Percentiles rank a stretch among this genome's conserved stretches.
Evolutionary conservation across 257 asterid species (phyloP).

Genomic region (Galeopsis tetrahit): DNA sequence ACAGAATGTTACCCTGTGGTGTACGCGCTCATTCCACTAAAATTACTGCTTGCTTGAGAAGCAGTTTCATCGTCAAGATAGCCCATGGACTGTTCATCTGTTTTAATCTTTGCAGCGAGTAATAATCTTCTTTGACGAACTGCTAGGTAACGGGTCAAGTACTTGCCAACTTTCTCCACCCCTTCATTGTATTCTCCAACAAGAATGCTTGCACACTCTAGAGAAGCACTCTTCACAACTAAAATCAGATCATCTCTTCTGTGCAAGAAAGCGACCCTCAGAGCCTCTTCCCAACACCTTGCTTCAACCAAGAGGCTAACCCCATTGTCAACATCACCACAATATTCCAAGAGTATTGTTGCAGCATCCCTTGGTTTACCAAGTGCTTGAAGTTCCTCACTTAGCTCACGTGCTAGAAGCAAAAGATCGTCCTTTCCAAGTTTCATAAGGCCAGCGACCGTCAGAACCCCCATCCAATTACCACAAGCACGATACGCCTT

Average conservation of each 20-base stretch:
- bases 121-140: conserved; percentile 90
- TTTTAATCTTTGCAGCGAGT: conserved; percentile 86
- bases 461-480: conserved; percentile 86
- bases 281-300: conserved; percentile 96
- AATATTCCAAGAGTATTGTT: conserved; percentile 80
- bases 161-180: conserved; percentile 90
- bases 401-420: conserved; percentile 84
- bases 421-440: conserved; percentile 68
- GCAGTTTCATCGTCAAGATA: conserved; percentile 88
- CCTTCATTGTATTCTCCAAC: conserved; percentile 80
- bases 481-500: conserved; percentile 89
- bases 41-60: conserved; percentile 90
- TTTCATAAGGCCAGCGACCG: conserved; percentile 85
- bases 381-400: conserved; percentile 90
- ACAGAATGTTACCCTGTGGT: conserved; percentile 73
- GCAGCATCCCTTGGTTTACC: conserved; percentile 97
- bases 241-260: conserved; percentile 69
- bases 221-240: conserved; percentile 72
- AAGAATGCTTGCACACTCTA: conserved; percentile 76
- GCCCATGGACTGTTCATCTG: conserved; percentile 57
- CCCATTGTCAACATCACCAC: conserved; percentile 68
- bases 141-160: conserved; percentile 81
- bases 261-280: conserved; percentile 77
- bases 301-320: conserved; percentile 74
- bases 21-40: conserved; percentile 99